Conservation (phyloP, 169 alveolate genomes). For the Plasmodium vivax region DNA sequence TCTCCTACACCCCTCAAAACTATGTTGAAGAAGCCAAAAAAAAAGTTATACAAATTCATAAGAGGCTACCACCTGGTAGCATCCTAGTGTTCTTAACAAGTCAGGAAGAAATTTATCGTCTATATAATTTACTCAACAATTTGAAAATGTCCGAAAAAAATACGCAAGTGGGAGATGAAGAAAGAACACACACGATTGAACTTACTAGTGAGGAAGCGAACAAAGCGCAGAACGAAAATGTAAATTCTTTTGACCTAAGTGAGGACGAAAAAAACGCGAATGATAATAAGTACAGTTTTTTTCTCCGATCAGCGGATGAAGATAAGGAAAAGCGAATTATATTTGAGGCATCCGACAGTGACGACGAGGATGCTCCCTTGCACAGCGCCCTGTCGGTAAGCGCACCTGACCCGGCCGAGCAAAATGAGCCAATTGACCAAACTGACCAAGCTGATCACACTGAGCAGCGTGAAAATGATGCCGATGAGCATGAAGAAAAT, state of each 20-base stretch:
- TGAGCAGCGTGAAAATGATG: background rate
- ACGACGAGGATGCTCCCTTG: slow-evolving; percentile 68
- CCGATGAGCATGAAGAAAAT: background rate
- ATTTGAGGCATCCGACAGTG: slow-evolving; percentile 74
- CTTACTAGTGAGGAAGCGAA: background rate
- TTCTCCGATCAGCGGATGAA: slow-evolving; percentile 67
- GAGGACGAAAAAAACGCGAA: slow-evolving; percentile 60
- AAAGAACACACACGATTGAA: background rate
- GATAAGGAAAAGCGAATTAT: slow-evolving; percentile 61
- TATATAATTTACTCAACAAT: slow-evolving; percentile 86
- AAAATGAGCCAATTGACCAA: background rate
- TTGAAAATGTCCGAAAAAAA: slow-evolving; percentile 78
- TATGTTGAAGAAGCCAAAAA: slow-evolving; percentile 83
- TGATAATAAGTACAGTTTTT: slow-evolving; percentile 24
- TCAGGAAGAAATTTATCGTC: slow-evolving; percentile 93
- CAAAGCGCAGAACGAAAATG: slow-evolving; percentile 7
- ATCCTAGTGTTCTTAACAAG: slow-evolving; percentile 98
- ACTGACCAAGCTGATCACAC: background rate
- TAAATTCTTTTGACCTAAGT: slow-evolving; percentile 65
- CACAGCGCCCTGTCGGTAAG: background rate
- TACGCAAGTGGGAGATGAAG: background rate
- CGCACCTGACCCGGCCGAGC: background rate
- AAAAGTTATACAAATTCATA: slow-evolving; percentile 91
- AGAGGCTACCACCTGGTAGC: slow-evolving; percentile 97
- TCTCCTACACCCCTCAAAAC: slow-evolving; percentile 74